These are phyloP conservation scores for Geranium rotundifolium DNA, from an alignment of 345 rosid genomes.

Conservation along the genomic window DNA sequence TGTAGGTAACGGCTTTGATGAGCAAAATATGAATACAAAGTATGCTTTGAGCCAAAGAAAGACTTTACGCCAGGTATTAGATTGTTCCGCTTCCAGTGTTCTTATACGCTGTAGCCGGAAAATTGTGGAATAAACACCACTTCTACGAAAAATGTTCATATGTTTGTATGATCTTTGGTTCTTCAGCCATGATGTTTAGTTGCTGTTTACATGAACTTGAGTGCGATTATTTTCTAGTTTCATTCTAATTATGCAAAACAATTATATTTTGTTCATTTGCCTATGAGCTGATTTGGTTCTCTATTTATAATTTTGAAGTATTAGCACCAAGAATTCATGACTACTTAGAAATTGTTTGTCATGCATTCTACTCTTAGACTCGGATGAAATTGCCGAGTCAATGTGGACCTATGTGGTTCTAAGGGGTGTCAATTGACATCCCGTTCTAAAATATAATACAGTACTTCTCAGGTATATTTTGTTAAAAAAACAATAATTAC, in stretches of 20 bases:
- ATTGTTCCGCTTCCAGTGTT: constrained; percentile 4
- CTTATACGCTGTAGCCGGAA: not conserved
- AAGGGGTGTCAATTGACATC: too few relatives aligned
- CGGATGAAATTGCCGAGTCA: too few relatives aligned
- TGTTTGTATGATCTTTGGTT: not conserved
- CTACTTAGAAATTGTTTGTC: too few relatives aligned
- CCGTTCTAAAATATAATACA: too few relatives aligned
- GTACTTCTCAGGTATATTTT: too few relatives aligned
- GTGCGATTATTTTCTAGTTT: not conserved
- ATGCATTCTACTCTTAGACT: too few relatives aligned
- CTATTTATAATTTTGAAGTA: too few relatives aligned
- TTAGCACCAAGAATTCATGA: too few relatives aligned
- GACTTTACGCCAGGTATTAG: constrained; percentile 66
- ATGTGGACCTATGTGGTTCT: too few relatives aligned
- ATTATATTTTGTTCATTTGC: not conserved
- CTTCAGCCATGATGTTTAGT: too few relatives aligned
- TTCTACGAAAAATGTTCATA: not conserved
- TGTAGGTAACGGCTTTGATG: constrained; percentile 50
- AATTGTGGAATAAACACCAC: not conserved
- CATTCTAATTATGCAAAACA: not conserved
- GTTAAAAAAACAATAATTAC: too few relatives aligned
- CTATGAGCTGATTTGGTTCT: not conserved
- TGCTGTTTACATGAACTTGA: too few relatives aligned
- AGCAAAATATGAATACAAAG: constrained; percentile 41
- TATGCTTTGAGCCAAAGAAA: constrained; percentile 72